phyloP scores from a whole-genome alignment of 352 stramenopile species.

The Phytophthora foliorum region DNA sequence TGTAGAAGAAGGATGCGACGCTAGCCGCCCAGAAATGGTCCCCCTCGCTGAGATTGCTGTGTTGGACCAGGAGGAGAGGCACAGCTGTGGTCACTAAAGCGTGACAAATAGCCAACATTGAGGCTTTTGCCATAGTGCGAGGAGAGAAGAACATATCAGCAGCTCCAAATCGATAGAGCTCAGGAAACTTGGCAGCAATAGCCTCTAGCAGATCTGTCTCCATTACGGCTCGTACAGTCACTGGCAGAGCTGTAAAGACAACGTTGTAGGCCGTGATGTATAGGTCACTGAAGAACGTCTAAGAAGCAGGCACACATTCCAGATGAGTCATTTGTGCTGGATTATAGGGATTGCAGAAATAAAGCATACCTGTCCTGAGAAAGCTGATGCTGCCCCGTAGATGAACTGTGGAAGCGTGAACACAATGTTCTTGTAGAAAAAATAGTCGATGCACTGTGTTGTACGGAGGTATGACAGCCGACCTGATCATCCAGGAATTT shows the following conservation, averaged over 20 bases:
- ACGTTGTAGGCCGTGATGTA: slow-evolving; percentile 97
- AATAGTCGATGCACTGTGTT: slow-evolving; percentile 96
- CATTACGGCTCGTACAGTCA: slow-evolving; percentile 82
- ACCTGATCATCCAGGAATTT: slow-evolving; percentile 49
- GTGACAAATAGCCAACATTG: slow-evolving; percentile 60
- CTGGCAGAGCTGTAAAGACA: slow-evolving; percentile 92
- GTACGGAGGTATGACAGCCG: slow-evolving; percentile 97
- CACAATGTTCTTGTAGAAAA: slow-evolving; percentile 99
- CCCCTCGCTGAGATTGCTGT: slow-evolving; percentile 54
- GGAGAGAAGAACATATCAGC: slow-evolving; percentile 74
- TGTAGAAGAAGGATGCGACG: slow-evolving; percentile 93
- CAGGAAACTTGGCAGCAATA: slow-evolving; percentile 73
- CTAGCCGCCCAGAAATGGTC: slow-evolving; percentile 89
- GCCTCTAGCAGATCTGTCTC: slow-evolving; percentile 80
- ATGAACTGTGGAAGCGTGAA: slow-evolving; percentile 93
- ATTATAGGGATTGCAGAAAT: background rate
- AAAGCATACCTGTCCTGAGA: slow-evolving; percentile 78
- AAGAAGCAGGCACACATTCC: background rate
- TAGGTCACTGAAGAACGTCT: slow-evolving; percentile 85
- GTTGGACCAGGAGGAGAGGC: slow-evolving; percentile 65
- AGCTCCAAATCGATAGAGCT: slow-evolving; percentile 74
- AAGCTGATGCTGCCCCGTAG: slow-evolving; percentile 87
- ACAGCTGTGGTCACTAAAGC: slow-evolving; percentile 67
- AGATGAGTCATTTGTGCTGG: background rate
- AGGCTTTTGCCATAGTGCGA: slow-evolving; percentile 51